These are phyloP conservation scores for Ottelia alismoides DNA, from an alignment of 106 monocot species.

Conservation along the genomic window DNA sequence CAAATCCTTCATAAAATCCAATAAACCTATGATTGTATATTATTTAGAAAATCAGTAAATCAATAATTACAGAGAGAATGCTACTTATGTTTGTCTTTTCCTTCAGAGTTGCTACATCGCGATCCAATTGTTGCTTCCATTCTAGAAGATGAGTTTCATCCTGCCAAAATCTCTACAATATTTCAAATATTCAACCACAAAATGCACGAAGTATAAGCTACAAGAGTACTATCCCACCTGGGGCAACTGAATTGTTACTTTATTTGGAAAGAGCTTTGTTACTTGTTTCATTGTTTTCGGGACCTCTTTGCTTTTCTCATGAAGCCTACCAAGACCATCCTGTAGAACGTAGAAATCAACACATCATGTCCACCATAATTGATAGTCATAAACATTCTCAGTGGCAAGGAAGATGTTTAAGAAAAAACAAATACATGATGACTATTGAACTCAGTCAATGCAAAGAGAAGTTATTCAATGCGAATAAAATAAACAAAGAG, in stretches of 20 bases:
- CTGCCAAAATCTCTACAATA: conserved; percentile 21
- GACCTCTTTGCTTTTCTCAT: conserved; percentile 78
- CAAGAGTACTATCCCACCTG: conserved; percentile 27
- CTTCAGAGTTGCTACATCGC: conserved; percentile 91
- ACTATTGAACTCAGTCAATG: too few relatives aligned
- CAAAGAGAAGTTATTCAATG: too few relatives aligned
- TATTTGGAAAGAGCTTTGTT: conserved; percentile 76
- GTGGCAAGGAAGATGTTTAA: too few relatives aligned
- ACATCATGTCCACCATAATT: too few relatives aligned
- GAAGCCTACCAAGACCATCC: conserved; percentile 73
- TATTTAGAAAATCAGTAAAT: too few relatives aligned
- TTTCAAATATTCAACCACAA: neutral
- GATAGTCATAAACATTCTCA: too few relatives aligned
- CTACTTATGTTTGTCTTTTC: conserved; percentile 67
- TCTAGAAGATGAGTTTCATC: conserved; percentile 64
- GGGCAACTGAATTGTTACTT: conserved; percentile 76
- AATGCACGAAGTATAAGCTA: neutral
- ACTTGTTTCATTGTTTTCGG: conserved; percentile 91
- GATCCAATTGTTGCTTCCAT: conserved; percentile 85
- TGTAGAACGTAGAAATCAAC: conserved; percentile 9
- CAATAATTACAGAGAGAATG: conserved; percentile 82
- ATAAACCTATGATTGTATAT: too few relatives aligned
- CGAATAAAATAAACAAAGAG: too few relatives aligned
- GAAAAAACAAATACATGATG: too few relatives aligned
- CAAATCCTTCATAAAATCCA: too few relatives aligned